Base-by-base conservation (phyloP, 495 filamentous ascomycete genomes). In the Aspergillus taichungensis region DNA sequence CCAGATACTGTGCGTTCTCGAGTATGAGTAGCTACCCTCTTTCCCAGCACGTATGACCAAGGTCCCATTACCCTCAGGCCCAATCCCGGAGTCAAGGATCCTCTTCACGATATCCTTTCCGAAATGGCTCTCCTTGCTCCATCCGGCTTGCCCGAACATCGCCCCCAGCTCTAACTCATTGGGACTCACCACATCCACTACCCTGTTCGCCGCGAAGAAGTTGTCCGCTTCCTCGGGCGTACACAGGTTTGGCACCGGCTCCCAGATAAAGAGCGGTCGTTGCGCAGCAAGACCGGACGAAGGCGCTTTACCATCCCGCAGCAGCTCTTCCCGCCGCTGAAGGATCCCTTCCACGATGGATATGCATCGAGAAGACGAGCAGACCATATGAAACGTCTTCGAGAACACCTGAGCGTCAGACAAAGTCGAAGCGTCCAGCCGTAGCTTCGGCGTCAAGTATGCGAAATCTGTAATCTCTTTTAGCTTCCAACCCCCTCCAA, bases 231-330 rank as follows among this genome's bases (percentile, higher is more conserved):
- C 80, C 47, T 79, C 76, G 0, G 87, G 85, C 0, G 73, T 79
- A 59, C 92, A 96, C 2, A 85, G 76, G 57, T 94, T 87, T 8
- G 94, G 92, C 3, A 95, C 83, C 4, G 92, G 92, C 59, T 98
- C 92, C 92, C 92, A 98, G 33, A 96, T 78, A 60, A 96, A 83
- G 9, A 92, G 59, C 2, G 86, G 88, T 28, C 73, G 72, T 6
- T 61, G 33, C 8, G 47, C 44, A 30, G 49, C 51, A 50, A 55
- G 42, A 40, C 53, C 18, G 53, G 51, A 30, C 43, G 59, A 41
- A 14, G 60, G 54, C 6, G 47, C 44, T 29, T 52, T 57, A 18
- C 59, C 58, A 28, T 55, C 55, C 39, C 49, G 52, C 27, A 35
- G 57, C 30, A 75, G 43, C 45, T 59, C 55, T 14, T 63, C 63